Evolutionary conservation across 2,329 filamentous ascomycete species (phyloP).

Genomic region (Bipolaris zeicola): DNA sequence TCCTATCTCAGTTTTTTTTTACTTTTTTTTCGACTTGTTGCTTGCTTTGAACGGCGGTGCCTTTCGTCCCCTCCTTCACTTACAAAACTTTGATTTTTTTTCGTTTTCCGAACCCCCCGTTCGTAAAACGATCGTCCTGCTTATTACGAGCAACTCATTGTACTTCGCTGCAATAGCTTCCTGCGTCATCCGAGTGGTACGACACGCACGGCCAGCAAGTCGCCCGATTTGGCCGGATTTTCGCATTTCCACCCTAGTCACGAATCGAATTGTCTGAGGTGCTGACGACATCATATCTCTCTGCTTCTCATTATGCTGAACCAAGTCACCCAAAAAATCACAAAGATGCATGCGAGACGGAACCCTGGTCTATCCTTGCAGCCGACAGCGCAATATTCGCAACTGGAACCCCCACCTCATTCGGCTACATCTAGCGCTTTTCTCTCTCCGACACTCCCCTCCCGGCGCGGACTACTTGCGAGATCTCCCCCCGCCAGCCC

Average conservation of each 20-base stretch:
- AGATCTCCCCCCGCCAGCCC: conserved; percentile 74
- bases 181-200: conserved; percentile 18
- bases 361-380: conserved; percentile 56
- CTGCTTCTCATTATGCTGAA: conserved; percentile 40
- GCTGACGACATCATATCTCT: conserved; percentile 1
- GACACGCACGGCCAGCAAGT: conserved; percentile 16
- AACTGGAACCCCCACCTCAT: conserved; percentile 36
- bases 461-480: conserved; percentile 64
- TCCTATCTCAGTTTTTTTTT: conserved; percentile 6
- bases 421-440: conserved; percentile 46
- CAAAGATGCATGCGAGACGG: conserved; percentile 54
- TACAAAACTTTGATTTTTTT: not conserved
- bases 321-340: conserved; percentile 42
- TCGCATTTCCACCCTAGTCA: not conserved
- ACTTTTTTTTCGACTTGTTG: conserved; percentile 1
- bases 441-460: conserved; percentile 43
- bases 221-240: conserved; percentile 11
- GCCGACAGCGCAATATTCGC: conserved; percentile 46
- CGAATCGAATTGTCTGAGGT: not conserved
- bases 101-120: not conserved
- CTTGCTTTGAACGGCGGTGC: conserved; percentile 20
- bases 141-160: conserved; percentile 1
- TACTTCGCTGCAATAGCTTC: conserved; percentile 1
- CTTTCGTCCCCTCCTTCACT: conserved; percentile 24
- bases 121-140: conserved; percentile 16